A percentile compares a stretch with the other conserved stretches of the same genome.
These are phyloP conservation scores for Yamadazyma spencermartinsiae DNA, from an alignment of 1,139 yeast species.

Conservation along the genomic window DNA sequence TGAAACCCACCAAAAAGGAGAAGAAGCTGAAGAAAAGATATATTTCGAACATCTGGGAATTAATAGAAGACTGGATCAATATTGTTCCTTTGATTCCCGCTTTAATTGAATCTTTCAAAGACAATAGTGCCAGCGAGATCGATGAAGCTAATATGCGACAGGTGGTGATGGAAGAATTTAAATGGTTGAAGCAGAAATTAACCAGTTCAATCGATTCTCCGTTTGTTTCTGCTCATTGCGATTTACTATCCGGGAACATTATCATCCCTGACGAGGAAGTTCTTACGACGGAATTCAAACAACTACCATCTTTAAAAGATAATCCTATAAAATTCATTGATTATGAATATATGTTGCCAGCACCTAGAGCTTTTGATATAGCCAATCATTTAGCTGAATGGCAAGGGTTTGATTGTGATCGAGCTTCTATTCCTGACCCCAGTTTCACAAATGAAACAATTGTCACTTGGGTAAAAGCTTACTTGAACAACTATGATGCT, in stretches of 20 bases:
- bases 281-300: slow-evolving; percentile 9
- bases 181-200: slow-evolving; percentile 49
- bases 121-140: slow-evolving; percentile 27
- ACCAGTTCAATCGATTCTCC: slow-evolving; percentile 47
- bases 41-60: slow-evolving; percentile 57
- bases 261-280: slow-evolving; percentile 51
- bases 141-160: slow-evolving; percentile 34
- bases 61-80: slow-evolving; percentile 61
- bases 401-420: slow-evolving; percentile 80
- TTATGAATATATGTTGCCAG: slow-evolving; percentile 78
- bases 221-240: slow-evolving; percentile 68
- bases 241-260: slow-evolving; percentile 70
- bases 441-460: slow-evolving; percentile 41
- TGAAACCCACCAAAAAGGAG: slow-evolving; percentile 14
- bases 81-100: slow-evolving; percentile 54
- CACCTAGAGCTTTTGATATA: slow-evolving; percentile 79
- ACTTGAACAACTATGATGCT: slow-evolving; percentile 37
- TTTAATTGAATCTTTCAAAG: slow-evolving; percentile 41
- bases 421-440: slow-evolving; percentile 59
- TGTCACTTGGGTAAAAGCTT: slow-evolving; percentile 55
- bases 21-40: slow-evolving; percentile 28
- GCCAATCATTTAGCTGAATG: slow-evolving; percentile 88
- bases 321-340: slow-evolving; percentile 70
- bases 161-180: slow-evolving; percentile 49
- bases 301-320: slow-evolving; percentile 27